These are phyloP conservation scores for Lupinus albus DNA, from an alignment of 306 rosid genomes.

Conservation along the genomic window DNA sequence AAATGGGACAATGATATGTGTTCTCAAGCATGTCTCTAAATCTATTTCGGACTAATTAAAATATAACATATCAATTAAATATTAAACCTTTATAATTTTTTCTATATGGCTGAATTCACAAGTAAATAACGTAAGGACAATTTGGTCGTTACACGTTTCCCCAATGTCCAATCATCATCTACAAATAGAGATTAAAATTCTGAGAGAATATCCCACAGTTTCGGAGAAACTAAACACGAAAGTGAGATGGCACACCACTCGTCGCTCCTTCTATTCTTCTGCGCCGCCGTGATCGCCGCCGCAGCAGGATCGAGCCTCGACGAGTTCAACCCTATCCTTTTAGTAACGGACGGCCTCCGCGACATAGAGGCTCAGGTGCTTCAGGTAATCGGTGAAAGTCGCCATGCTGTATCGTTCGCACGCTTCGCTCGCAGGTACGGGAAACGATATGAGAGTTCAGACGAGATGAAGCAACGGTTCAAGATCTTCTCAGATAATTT, in stretches of 20 bases:
- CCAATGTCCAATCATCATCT: background rate
- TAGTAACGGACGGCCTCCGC: constrained; percentile 59
- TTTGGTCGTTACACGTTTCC: constrained; percentile 2
- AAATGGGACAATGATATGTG: too few relatives aligned
- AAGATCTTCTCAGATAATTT: constrained; percentile 67
- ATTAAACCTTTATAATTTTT: too few relatives aligned
- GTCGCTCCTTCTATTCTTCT: constrained; percentile 45
- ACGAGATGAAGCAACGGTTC: constrained; percentile 72
- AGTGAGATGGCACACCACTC: constrained; percentile 58
- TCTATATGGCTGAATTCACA: background rate
- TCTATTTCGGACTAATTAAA: too few relatives aligned
- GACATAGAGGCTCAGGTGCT: constrained; percentile 56
- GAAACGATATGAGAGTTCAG: constrained; percentile 64
- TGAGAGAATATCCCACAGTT: background rate
- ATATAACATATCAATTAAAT: too few relatives aligned
- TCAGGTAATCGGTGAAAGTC: constrained; percentile 61
- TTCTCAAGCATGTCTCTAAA: too few relatives aligned
- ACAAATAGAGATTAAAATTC: background rate
- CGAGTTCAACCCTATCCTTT: constrained; percentile 70
- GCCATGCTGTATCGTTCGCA: constrained; percentile 66
- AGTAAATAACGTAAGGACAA: constrained; percentile 11
- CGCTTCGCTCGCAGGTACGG: constrained; percentile 72
- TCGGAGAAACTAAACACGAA: background rate
- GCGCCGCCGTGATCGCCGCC: constrained; percentile 32
- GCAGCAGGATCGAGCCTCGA: constrained; percentile 65